A percentile compares a stretch with the other conserved stretches of the same genome.
Conservation (phyloP, 306 rosid genomes). For the Ormosia emarginata region DNA sequence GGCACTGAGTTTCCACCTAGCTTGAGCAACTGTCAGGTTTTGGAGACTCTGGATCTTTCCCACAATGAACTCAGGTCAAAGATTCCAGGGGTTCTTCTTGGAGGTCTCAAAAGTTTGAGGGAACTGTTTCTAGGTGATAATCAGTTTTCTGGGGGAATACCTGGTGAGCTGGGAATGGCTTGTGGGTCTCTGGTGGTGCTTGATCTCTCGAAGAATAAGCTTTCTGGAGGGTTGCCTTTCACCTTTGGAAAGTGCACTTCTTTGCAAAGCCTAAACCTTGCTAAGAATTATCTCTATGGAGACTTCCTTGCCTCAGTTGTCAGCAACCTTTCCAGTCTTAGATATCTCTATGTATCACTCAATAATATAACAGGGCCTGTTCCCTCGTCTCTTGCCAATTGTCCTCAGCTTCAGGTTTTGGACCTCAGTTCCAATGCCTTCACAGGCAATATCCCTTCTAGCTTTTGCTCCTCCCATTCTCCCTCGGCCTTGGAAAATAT, state of each 20-base stretch:
- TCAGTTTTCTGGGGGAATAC: slow-evolving; percentile 48
- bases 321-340: slow-evolving; percentile 38
- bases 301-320: slow-evolving; percentile 43
- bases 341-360: slow-evolving; percentile 49
- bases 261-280: slow-evolving; percentile 46
- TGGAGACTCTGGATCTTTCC: slow-evolving; percentile 60
- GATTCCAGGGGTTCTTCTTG: slow-evolving; percentile 49
- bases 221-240: slow-evolving; percentile 55
- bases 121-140: slow-evolving; percentile 43
- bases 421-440: no score
- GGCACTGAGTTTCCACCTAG: slow-evolving; percentile 39
- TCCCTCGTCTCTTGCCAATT: no score
- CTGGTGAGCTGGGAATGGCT: slow-evolving; percentile 42
- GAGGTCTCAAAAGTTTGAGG: slow-evolving; percentile 42
- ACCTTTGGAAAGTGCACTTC: slow-evolving; percentile 47
- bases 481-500: no score
- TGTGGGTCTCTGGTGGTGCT: slow-evolving; percentile 47
- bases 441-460: no score
- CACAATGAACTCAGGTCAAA: slow-evolving; percentile 32
- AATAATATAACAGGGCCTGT: slow-evolving; percentile 29
- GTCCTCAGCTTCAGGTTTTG: no score
- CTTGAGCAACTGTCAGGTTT: slow-evolving; percentile 35
- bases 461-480: no score
- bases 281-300: slow-evolving; percentile 53
- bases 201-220: slow-evolving; percentile 53